Base-by-base conservation (phyloP, 2,329 filamentous ascomycete species). In the Beauveria medogensis region DNA sequence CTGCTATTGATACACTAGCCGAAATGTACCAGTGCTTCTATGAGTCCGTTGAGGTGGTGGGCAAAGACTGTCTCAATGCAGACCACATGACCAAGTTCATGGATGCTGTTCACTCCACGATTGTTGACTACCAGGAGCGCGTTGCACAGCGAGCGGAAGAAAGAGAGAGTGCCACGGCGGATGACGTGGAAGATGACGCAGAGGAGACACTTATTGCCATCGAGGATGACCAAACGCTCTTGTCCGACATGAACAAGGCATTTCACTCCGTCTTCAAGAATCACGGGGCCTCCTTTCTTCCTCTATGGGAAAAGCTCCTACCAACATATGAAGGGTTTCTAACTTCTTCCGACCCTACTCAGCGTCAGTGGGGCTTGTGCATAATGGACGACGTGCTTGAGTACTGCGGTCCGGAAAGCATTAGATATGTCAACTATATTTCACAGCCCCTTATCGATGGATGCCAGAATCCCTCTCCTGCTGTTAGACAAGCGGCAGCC, bases 21-120 rank as follows among this genome's bases (percentile, higher is more conserved):
- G 94, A 97, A 76, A 97, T 99, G 91, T 99, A 97, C 76, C 93
- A 97, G 75, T 99, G 94, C 79, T 99, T 99, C 80, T 99, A 99
- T 74, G 94, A 99, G 74, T 96, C 91, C 28, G 87, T 99, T 8
- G 93, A 97, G 76, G 92, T 97, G 24, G 85, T 96, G 65, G 93
- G 93, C 63, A 91, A 90, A 74, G 86, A 90, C 68, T 93, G 88
- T 71, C 81, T 99, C 52, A 90, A 82, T 6, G 79, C 82, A 44
- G 82, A 87, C 44, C 89, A 96, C 72, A 92, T 99, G 89, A 80
- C 82, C 61, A 85, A 85, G 50, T 99, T 97, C 74, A 93, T 97
- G 67, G 87, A 92, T 65, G 88, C 89, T 1, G 91, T 92, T 52
- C 85, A 88, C 69, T 92, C 88, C 14, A 90, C 94, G 4, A 83